Percentiles rank a stretch among this genome's conserved stretches.
These are phyloP conservation scores for Ilex paraguariensis DNA, from an alignment of 305 asterid genomes.

Conservation along the genomic window DNA sequence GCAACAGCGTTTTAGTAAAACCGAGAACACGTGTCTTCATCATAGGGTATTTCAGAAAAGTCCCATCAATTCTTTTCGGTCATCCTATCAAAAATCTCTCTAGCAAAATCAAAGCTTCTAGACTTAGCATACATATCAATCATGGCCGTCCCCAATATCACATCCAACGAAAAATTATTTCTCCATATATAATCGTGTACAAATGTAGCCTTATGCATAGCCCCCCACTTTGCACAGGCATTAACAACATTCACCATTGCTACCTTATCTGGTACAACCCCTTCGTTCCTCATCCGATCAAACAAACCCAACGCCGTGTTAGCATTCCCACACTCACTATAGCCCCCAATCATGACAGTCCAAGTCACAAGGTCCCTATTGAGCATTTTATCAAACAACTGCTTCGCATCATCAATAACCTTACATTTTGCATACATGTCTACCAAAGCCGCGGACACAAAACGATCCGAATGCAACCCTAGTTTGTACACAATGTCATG, in stretches of 20 bases:
- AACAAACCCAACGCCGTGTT: slow-evolving; percentile 40
- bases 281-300: slow-evolving; percentile 41
- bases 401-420: slow-evolving; percentile 34
- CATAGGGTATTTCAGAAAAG: too few relatives aligned
- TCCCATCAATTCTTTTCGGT: too few relatives aligned
- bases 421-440: slow-evolving; percentile 47
- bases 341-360: slow-evolving; percentile 67
- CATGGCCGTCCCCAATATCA: slow-evolving; percentile 48
- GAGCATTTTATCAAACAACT: slow-evolving; percentile 50
- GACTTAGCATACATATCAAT: slow-evolving; percentile 62
- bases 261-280: slow-evolving; percentile 38
- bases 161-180: slow-evolving; percentile 19
- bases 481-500: slow-evolving; percentile 37
- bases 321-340: slow-evolving; percentile 44
- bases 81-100: slow-evolving; percentile 45
- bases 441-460: slow-evolving; percentile 43
- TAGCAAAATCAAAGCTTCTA: slow-evolving; percentile 42
- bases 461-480: slow-evolving; percentile 30
- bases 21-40: too few relatives aligned
- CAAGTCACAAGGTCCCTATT: slow-evolving; percentile 43
- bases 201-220: slow-evolving; percentile 40
- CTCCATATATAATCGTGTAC: slow-evolving; percentile 30
- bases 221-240: slow-evolving; percentile 57
- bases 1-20: too few relatives aligned
- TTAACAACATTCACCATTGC: slow-evolving; percentile 48